These are phyloP conservation scores for Calamus simplicifolius DNA, from an alignment of 176 grass and related monocot genomes.

Conservation along the genomic window DNA sequence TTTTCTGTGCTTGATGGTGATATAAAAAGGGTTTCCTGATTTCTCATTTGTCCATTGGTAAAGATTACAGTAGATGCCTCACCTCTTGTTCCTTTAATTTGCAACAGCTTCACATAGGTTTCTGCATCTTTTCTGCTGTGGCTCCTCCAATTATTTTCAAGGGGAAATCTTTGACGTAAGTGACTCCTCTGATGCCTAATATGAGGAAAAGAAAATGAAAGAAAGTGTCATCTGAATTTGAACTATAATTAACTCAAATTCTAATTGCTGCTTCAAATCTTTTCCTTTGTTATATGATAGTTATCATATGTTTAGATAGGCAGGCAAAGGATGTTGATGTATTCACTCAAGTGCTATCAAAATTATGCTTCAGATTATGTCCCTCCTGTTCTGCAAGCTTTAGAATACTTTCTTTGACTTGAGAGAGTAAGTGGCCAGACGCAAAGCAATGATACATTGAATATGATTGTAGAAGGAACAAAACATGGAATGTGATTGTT, in stretches of 20 bases:
- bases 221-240: neutral
- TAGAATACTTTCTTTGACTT: no score
- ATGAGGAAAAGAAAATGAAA: neutral
- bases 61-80: neutral
- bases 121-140: constrained; percentile 75
- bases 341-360: no score
- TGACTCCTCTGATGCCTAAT: constrained; percentile 11
- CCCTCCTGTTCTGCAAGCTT: no score
- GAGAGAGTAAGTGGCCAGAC: no score
- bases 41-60: neutral
- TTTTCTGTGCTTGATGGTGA: constrained; percentile 1
- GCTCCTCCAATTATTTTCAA: constrained; percentile 92
- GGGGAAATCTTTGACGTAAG: constrained; percentile 99
- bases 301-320: no score
- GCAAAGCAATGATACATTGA: no score
- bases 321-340: no score
- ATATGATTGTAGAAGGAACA: no score
- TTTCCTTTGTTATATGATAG: no score
- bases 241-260: neutral
- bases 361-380: no score
- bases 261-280: no score
- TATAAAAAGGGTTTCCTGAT: neutral
- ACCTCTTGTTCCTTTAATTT: neutral
- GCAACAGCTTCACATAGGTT: constrained; percentile 82
- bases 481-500: no score